phyloP scores from a whole-genome alignment of 805 yeast species.

The Torulaspora gathmanii region DNA sequence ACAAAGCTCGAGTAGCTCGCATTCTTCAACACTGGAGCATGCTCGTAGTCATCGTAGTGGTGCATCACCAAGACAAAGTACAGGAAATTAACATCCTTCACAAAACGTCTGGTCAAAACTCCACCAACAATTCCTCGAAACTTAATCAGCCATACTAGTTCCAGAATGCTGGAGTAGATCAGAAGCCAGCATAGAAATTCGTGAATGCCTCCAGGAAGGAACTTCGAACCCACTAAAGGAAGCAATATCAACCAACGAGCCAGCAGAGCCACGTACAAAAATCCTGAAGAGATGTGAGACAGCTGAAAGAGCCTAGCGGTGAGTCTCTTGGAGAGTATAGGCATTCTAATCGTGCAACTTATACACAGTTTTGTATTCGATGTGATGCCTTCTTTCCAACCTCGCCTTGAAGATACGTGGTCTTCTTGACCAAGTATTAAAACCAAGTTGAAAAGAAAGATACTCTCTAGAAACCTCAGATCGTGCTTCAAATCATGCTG shows the following conservation, averaged over 20 bases:
- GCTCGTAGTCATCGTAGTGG: slow-evolving; percentile 34
- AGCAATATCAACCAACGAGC: slow-evolving; percentile 48
- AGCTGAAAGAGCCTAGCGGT: slow-evolving; percentile 26
- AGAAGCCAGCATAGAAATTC: slow-evolving; percentile 45
- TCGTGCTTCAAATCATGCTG: slow-evolving; percentile 1
- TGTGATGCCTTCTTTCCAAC: neutral
- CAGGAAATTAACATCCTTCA: slow-evolving; percentile 29
- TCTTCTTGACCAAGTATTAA: neutral
- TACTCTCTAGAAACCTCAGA: neutral
- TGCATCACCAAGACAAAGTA: slow-evolving; percentile 29
- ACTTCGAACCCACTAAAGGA: slow-evolving; percentile 61
- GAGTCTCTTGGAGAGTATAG: slow-evolving; percentile 7
- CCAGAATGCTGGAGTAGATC: slow-evolving; percentile 20
- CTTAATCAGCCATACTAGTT: slow-evolving; percentile 25
- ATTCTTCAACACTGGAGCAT: slow-evolving; percentile 31
- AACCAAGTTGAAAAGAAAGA: too few relatives aligned
- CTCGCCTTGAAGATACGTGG: slow-evolving; percentile 3
- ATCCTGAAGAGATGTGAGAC: slow-evolving; percentile 25
- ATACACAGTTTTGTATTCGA: neutral
- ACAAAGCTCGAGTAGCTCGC: slow-evolving; percentile 32
- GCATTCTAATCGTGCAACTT: neutral
- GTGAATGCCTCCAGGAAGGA: slow-evolving; percentile 68
- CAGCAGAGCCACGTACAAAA: slow-evolving; percentile 30
- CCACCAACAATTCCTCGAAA: slow-evolving; percentile 23
- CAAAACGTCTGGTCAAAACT: slow-evolving; percentile 16